A percentile compares a stretch with the other conserved stretches of the same genome.
These are phyloP conservation scores for Alternaria solani DNA, from an alignment of 2,329 filamentous ascomycete species.

Conservation along the genomic window DNA sequence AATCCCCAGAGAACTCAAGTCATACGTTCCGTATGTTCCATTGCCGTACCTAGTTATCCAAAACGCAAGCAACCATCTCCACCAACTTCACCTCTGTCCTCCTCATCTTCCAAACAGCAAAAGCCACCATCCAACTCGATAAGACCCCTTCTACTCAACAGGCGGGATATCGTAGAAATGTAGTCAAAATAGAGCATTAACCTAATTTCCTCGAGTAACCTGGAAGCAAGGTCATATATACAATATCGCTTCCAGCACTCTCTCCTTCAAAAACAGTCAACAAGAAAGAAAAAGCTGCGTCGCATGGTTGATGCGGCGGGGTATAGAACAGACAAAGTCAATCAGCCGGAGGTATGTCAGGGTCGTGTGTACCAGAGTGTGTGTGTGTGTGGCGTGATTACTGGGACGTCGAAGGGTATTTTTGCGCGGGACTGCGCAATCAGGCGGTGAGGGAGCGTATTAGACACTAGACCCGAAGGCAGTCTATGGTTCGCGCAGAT, in stretches of 20 bases:
- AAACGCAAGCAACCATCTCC: constrained; percentile 3
- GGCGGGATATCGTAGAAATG: constrained; percentile 26
- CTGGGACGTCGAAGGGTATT: constrained; percentile 22
- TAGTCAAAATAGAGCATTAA: constrained; percentile 22
- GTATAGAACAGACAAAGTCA: constrained; percentile 36
- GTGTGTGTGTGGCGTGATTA: constrained; percentile 10
- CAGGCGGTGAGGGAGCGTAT: constrained; percentile 32
- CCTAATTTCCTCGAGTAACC: constrained; percentile 3
- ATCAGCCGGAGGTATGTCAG: constrained; percentile 16
- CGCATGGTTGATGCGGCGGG: constrained; percentile 22
- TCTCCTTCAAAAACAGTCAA: constrained; percentile 11
- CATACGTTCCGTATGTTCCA: not conserved
- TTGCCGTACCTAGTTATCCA: constrained; percentile 3
- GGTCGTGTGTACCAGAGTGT: constrained; percentile 13
- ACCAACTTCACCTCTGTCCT: constrained; percentile 1
- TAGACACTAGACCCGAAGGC: constrained; percentile 32
- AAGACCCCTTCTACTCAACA: constrained; percentile 10
- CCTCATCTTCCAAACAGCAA: constrained; percentile 2
- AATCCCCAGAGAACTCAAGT: not conserved
- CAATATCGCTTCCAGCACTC: constrained; percentile 14
- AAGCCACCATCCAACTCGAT: not conserved
- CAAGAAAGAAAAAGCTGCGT: constrained; percentile 14
- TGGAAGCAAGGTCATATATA: constrained; percentile 21
- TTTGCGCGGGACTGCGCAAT: constrained; percentile 16
- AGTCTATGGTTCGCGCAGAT: constrained; percentile 21